These are phyloP conservation scores for Tardiomyces depauwii DNA, from an alignment of 1,139 yeast species.

Conservation along the genomic window DNA sequence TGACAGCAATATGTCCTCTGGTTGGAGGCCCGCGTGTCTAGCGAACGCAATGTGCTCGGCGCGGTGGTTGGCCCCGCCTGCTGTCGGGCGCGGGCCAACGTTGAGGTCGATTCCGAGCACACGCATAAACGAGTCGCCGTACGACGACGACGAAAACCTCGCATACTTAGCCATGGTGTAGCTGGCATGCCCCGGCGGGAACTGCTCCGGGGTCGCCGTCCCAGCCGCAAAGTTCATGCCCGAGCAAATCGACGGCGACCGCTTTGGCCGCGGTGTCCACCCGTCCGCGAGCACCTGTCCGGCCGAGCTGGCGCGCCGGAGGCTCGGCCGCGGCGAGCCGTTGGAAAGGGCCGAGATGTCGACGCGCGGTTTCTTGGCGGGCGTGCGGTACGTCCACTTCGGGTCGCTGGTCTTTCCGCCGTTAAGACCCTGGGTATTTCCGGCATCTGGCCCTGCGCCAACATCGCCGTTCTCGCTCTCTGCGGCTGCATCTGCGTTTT, in stretches of 20 bases:
- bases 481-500: too few species aligned
- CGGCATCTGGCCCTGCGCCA: too few species aligned
- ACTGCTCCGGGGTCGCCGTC: conserved; percentile 5
- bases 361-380: too few species aligned
- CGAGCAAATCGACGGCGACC: neutral
- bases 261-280: too few species aligned
- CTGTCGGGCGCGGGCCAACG: conserved; percentile 13
- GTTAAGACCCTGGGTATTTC: too few species aligned
- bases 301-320: too few species aligned
- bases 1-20: conserved; percentile 23
- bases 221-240: neutral
- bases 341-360: too few species aligned
- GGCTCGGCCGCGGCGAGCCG: too few species aligned
- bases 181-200: conserved; percentile 20
- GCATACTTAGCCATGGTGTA: conserved; percentile 23
- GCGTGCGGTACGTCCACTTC: too few species aligned
- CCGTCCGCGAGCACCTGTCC: too few species aligned
- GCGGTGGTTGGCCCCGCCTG: conserved; percentile 13
- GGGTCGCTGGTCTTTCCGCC: too few species aligned
- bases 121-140: conserved; percentile 27
- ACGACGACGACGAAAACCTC: conserved; percentile 25
- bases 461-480: too few species aligned
- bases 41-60: conserved; percentile 27
- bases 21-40: conserved; percentile 20
- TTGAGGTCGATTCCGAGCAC: conserved; percentile 21